Conservation (phyloP, 495 filamentous ascomycete genomes). For the Trichoderma orchidacearum region DNA sequence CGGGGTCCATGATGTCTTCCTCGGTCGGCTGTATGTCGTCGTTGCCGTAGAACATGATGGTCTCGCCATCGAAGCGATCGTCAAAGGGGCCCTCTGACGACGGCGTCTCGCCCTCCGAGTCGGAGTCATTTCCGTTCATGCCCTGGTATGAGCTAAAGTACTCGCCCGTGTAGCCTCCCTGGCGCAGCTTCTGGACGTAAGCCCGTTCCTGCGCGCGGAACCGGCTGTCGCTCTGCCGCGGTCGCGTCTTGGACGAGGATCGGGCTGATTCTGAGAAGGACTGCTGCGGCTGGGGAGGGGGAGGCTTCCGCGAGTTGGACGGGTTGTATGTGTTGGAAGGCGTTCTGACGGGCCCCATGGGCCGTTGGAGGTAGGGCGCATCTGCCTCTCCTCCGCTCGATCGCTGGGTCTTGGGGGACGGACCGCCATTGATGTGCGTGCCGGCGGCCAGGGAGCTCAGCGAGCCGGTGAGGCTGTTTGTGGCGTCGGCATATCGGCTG, state of each 20-base stretch:
- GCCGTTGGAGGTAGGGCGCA: conserved; percentile 16
- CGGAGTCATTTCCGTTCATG: conserved; percentile 56
- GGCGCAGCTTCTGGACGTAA: conserved; percentile 33
- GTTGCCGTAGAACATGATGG: conserved; percentile 70
- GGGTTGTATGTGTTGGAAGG: conserved; percentile 38
- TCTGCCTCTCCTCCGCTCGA: conserved; percentile 6
- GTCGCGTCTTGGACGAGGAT: conserved; percentile 70
- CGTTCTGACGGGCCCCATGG: conserved; percentile 23
- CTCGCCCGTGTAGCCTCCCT: conserved; percentile 47
- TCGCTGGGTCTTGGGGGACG: conserved; percentile 13
- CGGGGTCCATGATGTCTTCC: conserved; percentile 78
- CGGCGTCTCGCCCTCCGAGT: conserved; percentile 74
- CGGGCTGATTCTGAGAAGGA: conserved; percentile 42
- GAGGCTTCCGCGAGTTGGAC: conserved; percentile 10
- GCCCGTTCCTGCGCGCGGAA: conserved; percentile 35
- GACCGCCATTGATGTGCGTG: conserved; percentile 7
- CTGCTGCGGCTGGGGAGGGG: conserved; percentile 17
- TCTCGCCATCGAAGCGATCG: conserved; percentile 83
- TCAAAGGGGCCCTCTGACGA: conserved; percentile 70
- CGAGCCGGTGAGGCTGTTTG: conserved; percentile 16
- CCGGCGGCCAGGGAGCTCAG: conserved; percentile 30
- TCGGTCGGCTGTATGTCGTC: conserved; percentile 77
- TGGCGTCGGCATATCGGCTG: conserved; percentile 22
- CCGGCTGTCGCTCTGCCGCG: conserved; percentile 50
- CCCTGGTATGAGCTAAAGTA: conserved; percentile 65